Conservation (phyloP, 495 filamentous ascomycete species). For the Hypomontagnella monticulosa region DNA sequence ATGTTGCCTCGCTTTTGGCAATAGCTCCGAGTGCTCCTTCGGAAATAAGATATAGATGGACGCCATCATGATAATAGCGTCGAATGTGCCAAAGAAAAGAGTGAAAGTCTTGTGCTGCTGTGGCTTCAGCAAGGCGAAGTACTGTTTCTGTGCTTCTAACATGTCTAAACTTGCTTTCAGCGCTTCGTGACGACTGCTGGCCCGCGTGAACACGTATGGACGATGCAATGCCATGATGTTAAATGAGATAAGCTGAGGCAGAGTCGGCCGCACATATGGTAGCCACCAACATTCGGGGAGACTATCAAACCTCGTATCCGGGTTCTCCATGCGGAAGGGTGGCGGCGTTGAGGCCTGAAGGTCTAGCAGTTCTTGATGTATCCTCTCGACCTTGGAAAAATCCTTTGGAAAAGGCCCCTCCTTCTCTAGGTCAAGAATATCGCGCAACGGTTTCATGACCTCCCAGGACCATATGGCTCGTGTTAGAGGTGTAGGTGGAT, state of each 20-base stretch:
- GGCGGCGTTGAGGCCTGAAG: slow-evolving; percentile 60
- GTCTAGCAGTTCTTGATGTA: slow-evolving; percentile 61
- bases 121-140: slow-evolving; percentile 59
- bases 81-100: slow-evolving; percentile 68
- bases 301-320: slow-evolving; percentile 64
- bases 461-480: slow-evolving; percentile 51
- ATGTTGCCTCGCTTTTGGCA: slow-evolving; percentile 57
- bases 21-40: slow-evolving; percentile 53
- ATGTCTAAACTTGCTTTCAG: slow-evolving; percentile 64
- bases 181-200: slow-evolving; percentile 60
- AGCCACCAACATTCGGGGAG: slow-evolving; percentile 63
- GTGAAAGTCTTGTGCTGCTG: slow-evolving; percentile 65
- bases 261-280: slow-evolving; percentile 53
- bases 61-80: slow-evolving; percentile 68
- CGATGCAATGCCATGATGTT: slow-evolving; percentile 69
- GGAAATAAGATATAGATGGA: slow-evolving; percentile 67
- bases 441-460: slow-evolving; percentile 46
- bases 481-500: slow-evolving; percentile 56
- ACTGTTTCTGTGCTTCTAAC: slow-evolving; percentile 61
- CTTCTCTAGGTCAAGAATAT: slow-evolving; percentile 59
- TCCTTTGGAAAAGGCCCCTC: slow-evolving; percentile 62
- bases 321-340: slow-evolving; percentile 61
- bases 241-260: slow-evolving; percentile 60
- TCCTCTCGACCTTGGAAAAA: slow-evolving; percentile 61
- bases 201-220: slow-evolving; percentile 69